phyloP scores from a whole-genome alignment of 2,329 filamentous ascomycete species.

The Penicillium capsulatum region DNA sequence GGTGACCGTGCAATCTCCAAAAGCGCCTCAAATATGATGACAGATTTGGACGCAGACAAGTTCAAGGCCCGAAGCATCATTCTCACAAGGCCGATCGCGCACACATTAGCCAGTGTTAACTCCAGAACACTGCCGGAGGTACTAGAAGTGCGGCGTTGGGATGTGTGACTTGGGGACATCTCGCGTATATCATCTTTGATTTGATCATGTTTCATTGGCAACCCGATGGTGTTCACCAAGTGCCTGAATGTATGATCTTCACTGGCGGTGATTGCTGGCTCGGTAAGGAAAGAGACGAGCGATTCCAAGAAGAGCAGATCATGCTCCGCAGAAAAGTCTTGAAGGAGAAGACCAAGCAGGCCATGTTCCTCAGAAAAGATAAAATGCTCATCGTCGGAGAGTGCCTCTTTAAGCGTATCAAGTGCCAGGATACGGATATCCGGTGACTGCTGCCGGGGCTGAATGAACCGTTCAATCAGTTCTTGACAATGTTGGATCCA shows the following conservation, averaged over 20 bases:
- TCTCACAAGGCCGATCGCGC: conserved; percentile 65
- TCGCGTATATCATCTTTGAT: conserved; percentile 32
- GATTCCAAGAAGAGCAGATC: conserved; percentile 39
- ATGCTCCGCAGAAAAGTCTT: conserved; percentile 35
- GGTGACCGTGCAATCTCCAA: conserved; percentile 60
- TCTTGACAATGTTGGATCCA: conserved; percentile 35
- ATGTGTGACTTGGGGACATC: conserved; percentile 36
- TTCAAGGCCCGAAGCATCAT: conserved; percentile 74
- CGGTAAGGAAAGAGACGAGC: conserved; percentile 38
- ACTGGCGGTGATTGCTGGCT: conserved; percentile 26
- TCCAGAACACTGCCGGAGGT: conserved; percentile 25
- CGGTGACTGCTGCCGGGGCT: conserved; percentile 34
- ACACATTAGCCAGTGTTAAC: conserved; percentile 54
- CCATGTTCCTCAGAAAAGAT: conserved; percentile 32
- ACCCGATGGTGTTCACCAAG: conserved; percentile 32
- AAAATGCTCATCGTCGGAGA: conserved; percentile 29
- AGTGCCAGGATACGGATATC: conserved; percentile 40
- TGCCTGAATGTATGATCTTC: conserved; percentile 33
- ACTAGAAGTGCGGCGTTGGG: conserved; percentile 30
- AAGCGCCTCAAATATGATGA: conserved; percentile 59
- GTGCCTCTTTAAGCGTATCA: conserved; percentile 39
- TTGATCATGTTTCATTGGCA: conserved; percentile 35
- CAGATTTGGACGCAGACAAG: conserved; percentile 60
- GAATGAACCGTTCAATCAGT: conserved; percentile 37
- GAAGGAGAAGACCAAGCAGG: conserved; percentile 31